A percentile compares a stretch with the other conserved stretches of the same genome.
Conservation (phyloP, 179 eudicot genomes). For the Silene vulgaris region DNA sequence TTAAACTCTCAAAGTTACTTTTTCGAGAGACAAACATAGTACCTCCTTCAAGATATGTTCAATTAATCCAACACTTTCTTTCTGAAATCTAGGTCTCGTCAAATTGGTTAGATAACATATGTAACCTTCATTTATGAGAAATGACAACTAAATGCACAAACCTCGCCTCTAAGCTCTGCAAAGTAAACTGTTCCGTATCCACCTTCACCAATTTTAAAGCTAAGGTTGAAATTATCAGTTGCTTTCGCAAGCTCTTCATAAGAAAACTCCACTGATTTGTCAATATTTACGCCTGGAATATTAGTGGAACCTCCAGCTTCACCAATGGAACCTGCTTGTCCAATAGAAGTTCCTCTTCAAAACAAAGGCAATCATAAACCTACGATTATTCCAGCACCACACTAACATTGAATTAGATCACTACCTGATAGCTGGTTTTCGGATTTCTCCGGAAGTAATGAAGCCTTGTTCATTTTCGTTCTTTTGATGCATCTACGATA, state of each 20-base stretch:
- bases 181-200: conserved; percentile 47
- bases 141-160: conserved; percentile 16
- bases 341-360: conserved; percentile 19
- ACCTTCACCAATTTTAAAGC: conserved; percentile 40
- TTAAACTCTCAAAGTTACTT: background rate
- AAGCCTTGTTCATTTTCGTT: conserved; percentile 28
- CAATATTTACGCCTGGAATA: conserved; percentile 38
- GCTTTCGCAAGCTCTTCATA: conserved; percentile 63
- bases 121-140: background rate
- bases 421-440: conserved; percentile 33
- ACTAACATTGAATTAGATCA: conserved; percentile 15
- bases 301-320: conserved; percentile 29
- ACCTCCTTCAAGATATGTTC: background rate
- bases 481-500: conserved; percentile 36
- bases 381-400: background rate
- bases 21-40: background rate
- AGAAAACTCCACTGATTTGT: conserved; percentile 64
- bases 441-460: conserved; percentile 25
- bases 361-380: conserved; percentile 4
- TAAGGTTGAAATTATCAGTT: conserved; percentile 39
- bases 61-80: background rate
- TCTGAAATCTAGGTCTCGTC: background rate
- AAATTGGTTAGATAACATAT: background rate
- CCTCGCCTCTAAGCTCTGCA: conserved; percentile 50
- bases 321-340: conserved; percentile 32